phyloP scores from a whole-genome alignment of 2,329 filamentous ascomycete genomes.

The Cytospora mali region DNA sequence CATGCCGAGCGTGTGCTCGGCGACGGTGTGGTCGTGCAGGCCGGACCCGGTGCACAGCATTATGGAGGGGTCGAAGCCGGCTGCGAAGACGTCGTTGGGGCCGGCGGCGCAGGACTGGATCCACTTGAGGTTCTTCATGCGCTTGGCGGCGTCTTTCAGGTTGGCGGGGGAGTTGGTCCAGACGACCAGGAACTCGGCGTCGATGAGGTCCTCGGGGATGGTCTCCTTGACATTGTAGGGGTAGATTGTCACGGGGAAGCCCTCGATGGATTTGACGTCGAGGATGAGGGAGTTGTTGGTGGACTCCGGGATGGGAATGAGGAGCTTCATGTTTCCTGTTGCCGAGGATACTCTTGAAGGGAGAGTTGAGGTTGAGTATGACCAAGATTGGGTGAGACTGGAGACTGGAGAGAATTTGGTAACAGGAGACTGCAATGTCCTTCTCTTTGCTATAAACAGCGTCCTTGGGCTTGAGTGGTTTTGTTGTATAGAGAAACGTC shows the following conservation, averaged over 20 bases:
- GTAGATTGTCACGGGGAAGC: slow-evolving; percentile 60
- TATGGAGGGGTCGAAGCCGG: slow-evolving; percentile 59
- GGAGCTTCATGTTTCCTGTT: slow-evolving; percentile 58
- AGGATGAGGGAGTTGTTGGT: slow-evolving; percentile 38
- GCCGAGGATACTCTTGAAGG: not conserved
- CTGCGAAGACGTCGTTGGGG: slow-evolving; percentile 65
- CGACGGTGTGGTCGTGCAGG: slow-evolving; percentile 65
- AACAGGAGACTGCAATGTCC: not conserved
- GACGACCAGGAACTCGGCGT: slow-evolving; percentile 63
- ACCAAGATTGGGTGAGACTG: not conserved
- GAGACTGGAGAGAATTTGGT: too few species aligned
- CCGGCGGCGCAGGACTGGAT: slow-evolving; percentile 69
- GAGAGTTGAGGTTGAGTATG: not conserved
- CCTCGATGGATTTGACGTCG: slow-evolving; percentile 56
- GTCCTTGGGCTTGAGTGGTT: not conserved
- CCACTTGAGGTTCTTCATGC: slow-evolving; percentile 62
- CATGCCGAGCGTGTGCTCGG: slow-evolving; percentile 64
- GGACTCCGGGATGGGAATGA: slow-evolving; percentile 61
- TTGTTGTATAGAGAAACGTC: not conserved
- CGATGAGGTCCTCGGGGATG: slow-evolving; percentile 59
- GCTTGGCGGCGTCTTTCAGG: slow-evolving; percentile 58
- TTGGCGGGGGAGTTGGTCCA: slow-evolving; percentile 63
- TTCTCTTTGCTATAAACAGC: not conserved
- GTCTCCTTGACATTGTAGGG: slow-evolving; percentile 60
- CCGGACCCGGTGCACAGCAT: slow-evolving; percentile 64